A percentile compares a stretch with the other conserved stretches of the same genome.
These are phyloP conservation scores for Hymenoscyphus infarciens DNA, from an alignment of 2,329 filamentous ascomycete species.

Conservation along the genomic window DNA sequence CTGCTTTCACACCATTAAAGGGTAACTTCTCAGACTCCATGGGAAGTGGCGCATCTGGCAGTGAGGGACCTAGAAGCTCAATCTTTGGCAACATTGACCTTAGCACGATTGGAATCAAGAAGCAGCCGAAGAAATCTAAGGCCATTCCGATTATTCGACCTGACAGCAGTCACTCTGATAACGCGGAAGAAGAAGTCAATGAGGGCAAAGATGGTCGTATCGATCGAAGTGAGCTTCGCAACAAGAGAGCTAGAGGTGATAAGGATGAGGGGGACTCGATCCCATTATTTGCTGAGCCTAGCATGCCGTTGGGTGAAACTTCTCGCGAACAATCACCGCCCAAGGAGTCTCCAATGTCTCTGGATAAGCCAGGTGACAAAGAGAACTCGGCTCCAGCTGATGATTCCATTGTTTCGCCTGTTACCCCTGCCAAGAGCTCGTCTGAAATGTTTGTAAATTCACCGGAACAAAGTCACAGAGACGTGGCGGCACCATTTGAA, in stretches of 20 bases:
- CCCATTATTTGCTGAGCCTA: conserved; percentile 66
- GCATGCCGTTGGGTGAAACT: conserved; percentile 37
- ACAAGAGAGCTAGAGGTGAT: conserved; percentile 69
- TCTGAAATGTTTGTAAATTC: conserved; percentile 43
- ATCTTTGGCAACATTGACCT: conserved; percentile 71
- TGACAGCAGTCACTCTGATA: conserved; percentile 46
- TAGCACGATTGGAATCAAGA: conserved; percentile 57
- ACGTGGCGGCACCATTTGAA: conserved; percentile 59
- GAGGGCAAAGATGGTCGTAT: conserved; percentile 60
- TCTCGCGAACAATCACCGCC: conserved; percentile 33
- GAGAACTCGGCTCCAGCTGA: conserved; percentile 32
- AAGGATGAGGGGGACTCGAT: conserved; percentile 68
- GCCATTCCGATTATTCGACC: conserved; percentile 77
- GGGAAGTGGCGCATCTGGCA: conserved; percentile 45
- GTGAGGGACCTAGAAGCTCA: conserved; percentile 41
- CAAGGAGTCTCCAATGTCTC: conserved; percentile 23
- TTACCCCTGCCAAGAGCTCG: conserved; percentile 38
- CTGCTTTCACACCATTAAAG: conserved; percentile 65
- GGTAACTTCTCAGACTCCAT: conserved; percentile 45
- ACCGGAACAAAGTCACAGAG: conserved; percentile 46
- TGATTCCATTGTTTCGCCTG: conserved; percentile 19
- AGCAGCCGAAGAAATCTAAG: conserved; percentile 70
- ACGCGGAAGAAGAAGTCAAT: conserved; percentile 37
- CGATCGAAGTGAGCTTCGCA: conserved; percentile 61
- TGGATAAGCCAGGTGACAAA: conserved; percentile 29